These are phyloP conservation scores for Blepharisma japonicum DNA, from an alignment of 73 alveolate species.

Conservation along the genomic window DNA sequence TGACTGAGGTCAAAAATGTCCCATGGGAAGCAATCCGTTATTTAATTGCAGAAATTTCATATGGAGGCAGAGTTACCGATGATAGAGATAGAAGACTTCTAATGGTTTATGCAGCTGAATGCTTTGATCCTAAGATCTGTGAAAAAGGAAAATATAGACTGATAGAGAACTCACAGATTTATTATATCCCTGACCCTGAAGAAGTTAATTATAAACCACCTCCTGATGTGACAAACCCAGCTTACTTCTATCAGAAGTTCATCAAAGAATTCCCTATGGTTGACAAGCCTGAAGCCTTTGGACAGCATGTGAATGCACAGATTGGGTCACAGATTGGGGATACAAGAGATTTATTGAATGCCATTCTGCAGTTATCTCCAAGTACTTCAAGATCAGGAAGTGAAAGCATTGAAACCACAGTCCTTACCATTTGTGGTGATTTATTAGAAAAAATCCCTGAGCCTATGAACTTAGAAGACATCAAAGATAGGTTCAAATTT, in stretches of 20 bases:
- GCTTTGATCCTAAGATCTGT: constrained; percentile 47
- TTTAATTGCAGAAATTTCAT: constrained; percentile 85
- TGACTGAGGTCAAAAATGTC: constrained; percentile 61
- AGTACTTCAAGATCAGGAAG: constrained; percentile 86
- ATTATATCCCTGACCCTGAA: constrained; percentile 59
- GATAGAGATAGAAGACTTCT: constrained; percentile 95
- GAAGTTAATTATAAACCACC: constrained; percentile 50
- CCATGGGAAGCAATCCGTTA: constrained; percentile 99
- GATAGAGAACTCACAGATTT: constrained; percentile 45
- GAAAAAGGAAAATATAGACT: constrained; percentile 62
- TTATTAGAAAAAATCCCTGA: constrained; percentile 87
- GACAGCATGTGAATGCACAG: constrained; percentile 97
- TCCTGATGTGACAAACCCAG: constrained; percentile 35
- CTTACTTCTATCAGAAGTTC: constrained; percentile 13
- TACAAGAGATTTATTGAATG: constrained; percentile 86
- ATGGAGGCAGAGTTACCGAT: constrained; percentile 99
- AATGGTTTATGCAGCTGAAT: constrained; percentile 59
- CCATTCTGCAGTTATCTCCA: constrained; percentile 84
- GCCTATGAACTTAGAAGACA: constrained; percentile 84
- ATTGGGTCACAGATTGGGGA: constrained; percentile 94
- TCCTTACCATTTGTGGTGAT: constrained; percentile 69
- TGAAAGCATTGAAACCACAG: constrained; percentile 83
- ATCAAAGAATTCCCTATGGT: constrained; percentile 39
- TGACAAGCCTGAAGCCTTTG: constrained; percentile 90
- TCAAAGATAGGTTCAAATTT: constrained; percentile 78